These are phyloP conservation scores for Eucalyptus marginata DNA, from an alignment of 345 rosid species.

Conservation along the genomic window DNA sequence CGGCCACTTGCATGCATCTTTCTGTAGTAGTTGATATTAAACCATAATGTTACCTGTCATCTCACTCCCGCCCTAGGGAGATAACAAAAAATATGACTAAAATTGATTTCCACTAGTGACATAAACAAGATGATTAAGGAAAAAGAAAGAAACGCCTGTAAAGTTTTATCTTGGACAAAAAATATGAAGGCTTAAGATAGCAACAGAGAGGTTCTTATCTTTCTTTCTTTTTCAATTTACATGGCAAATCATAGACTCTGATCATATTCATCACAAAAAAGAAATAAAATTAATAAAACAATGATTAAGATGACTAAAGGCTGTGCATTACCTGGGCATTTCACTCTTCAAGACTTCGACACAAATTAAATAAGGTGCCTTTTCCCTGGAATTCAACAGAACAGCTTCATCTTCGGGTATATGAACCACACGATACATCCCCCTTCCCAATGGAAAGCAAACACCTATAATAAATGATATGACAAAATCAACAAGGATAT, in stretches of 20 bases:
- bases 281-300: not conserved
- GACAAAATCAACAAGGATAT: not conserved
- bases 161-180: not conserved
- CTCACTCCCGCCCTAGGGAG: not conserved
- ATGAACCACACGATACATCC: conserved; percentile 87
- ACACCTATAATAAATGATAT: conserved; percentile 45
- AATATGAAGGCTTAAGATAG: not conserved
- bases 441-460: conserved; percentile 98
- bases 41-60: not conserved
- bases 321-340: conserved; percentile 43
- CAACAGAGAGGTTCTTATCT: not conserved
- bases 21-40: not conserved
- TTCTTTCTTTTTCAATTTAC: not conserved
- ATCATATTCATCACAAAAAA: not conserved
- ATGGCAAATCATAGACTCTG: not conserved
- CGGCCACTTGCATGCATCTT: not conserved
- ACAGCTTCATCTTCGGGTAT: conserved; percentile 98
- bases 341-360: conserved; percentile 89
- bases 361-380: conserved; percentile 93
- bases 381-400: conserved; percentile 97
- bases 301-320: not conserved
- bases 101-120: not conserved
- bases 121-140: not conserved
- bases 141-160: not conserved
- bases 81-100: not conserved